Evolutionary conservation across 2,329 filamentous ascomycete species (phyloP).

Genomic region (Phoma sp.): DNA sequence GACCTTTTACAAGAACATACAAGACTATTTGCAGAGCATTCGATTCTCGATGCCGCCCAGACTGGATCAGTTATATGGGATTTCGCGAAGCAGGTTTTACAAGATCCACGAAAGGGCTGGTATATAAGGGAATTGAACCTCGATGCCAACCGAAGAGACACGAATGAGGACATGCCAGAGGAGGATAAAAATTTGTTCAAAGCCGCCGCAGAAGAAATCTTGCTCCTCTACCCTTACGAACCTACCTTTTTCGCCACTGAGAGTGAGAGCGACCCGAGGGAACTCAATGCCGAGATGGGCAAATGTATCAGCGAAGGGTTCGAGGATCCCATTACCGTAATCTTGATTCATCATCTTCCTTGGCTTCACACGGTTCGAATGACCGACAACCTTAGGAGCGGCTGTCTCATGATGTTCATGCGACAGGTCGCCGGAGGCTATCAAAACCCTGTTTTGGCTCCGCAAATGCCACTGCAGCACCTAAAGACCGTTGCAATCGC

Average conservation of each 20-base stretch:
- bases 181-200: conserved; percentile 12
- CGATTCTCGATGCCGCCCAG: conserved; percentile 5
- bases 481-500: conserved; percentile 21
- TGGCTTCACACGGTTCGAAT: conserved; percentile 19
- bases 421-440: conserved; percentile 14
- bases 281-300: background rate
- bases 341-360: conserved; percentile 24
- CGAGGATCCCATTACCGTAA: conserved; percentile 11
- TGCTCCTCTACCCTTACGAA: conserved; percentile 7
- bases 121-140: conserved; percentile 28
- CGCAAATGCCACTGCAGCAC: conserved; percentile 20
- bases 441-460: conserved; percentile 5
- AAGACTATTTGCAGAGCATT: conserved; percentile 11
- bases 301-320: background rate
- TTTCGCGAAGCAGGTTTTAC: conserved; percentile 15
- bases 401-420: conserved; percentile 5
- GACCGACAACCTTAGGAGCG: conserved; percentile 4
- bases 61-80: conserved; percentile 9
- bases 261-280: background rate
- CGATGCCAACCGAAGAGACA: conserved; percentile 2
- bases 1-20: conserved; percentile 14
- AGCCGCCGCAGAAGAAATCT: conserved; percentile 2
- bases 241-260: conserved; percentile 5
- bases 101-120: conserved; percentile 20
- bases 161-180: conserved; percentile 4